Base-by-base conservation (phyloP, 495 filamentous ascomycete genomes). In the Xylaria longipes region DNA sequence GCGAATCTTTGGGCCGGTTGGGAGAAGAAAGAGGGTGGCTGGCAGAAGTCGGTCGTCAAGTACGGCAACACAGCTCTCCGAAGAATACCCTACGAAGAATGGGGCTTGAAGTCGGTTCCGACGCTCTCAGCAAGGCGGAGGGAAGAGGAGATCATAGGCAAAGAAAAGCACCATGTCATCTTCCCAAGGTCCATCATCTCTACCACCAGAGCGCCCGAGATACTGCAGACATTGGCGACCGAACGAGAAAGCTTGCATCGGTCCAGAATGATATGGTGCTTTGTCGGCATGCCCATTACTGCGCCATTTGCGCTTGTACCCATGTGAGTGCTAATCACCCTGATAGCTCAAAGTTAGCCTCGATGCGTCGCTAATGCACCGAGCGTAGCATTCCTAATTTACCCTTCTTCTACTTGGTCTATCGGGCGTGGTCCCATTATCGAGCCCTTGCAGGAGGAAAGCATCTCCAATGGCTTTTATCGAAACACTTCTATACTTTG, bases 341-440 rank as follows among this genome's bases (percentile, higher is more conserved):
- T 27, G 17, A 7, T 37, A 5, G 0, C 29, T 52, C 54, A 73
- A 57, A 70, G 46, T 15, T 22, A 17, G 27, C n/a, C 58, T 31
- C 45, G 31, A 27, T 8, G 22, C 6, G 7, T 56, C 8, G 60
- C 72, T 76, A 62, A 71, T 33, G 52, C 25, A 9, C 17, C 20
- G 25, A 27, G 14, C 22, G 17, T 77, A 97, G 94, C 56, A 84
- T 98, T 72, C 95, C 95, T 9, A 98, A 98, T 78, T 85, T 99
- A n/a, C 96, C 96, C 31, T 98, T 98, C 84, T 98, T 98, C 84
- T 99, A 98, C 78, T 84, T 98, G 22, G 87, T 86, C 2, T 99
- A 97, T 81, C 87, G 96, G 65, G 89, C 89, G 41, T 91, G 87
- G 84, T 91, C 87, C 41, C 88, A 90, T 72, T 90, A 87, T 86